A percentile compares a stretch with the other conserved stretches of the same genome.
These are phyloP conservation scores for Allantophomopsis cytisporea DNA, from an alignment of 2,329 filamentous ascomycete genomes.

Conservation along the genomic window DNA sequence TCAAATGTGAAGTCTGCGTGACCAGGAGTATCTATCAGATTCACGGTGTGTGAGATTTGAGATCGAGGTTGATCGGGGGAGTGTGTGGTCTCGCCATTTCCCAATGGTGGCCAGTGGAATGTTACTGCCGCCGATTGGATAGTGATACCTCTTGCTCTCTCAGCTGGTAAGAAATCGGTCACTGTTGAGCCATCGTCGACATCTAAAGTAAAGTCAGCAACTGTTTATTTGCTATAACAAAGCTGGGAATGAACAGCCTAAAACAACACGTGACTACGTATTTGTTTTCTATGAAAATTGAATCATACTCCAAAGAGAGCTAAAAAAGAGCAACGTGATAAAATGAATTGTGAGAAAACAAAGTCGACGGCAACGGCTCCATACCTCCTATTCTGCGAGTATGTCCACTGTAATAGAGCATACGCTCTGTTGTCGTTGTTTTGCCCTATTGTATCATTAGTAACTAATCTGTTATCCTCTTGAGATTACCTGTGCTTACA, in stretches of 20 bases:
- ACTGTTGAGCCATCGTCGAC: conserved; percentile 95
- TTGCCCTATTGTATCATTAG: conserved; percentile 46
- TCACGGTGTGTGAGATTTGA: conserved; percentile 54
- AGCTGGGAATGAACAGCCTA: not conserved
- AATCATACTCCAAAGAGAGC: no score
- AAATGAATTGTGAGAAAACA: not conserved
- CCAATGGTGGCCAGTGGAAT: conserved; percentile 71
- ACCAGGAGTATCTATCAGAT: conserved; percentile 90
- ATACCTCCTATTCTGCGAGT: conserved; percentile 69
- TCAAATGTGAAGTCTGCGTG: conserved; percentile 98
- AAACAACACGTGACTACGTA: not conserved
- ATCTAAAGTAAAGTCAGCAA: conserved; percentile 30
- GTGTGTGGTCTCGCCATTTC: conserved; percentile 10
- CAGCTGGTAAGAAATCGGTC: conserved; percentile 90
- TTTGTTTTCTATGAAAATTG: not conserved
- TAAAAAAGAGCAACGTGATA: no score
- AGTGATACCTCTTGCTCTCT: conserved; percentile 85
- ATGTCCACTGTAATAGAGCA: conserved; percentile 93
- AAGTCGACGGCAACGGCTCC: conserved; percentile 2
- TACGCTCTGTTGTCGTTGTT: conserved; percentile 96
- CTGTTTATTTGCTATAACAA: not conserved
- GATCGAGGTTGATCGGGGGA: conserved; percentile 28
- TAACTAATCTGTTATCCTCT: no score
- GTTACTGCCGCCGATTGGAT: conserved; percentile 96
- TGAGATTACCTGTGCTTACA: conserved; percentile 17